These are phyloP conservation scores for Akebia trifoliata DNA, from an alignment of 164 flowering plant species.

Conservation along the genomic window DNA sequence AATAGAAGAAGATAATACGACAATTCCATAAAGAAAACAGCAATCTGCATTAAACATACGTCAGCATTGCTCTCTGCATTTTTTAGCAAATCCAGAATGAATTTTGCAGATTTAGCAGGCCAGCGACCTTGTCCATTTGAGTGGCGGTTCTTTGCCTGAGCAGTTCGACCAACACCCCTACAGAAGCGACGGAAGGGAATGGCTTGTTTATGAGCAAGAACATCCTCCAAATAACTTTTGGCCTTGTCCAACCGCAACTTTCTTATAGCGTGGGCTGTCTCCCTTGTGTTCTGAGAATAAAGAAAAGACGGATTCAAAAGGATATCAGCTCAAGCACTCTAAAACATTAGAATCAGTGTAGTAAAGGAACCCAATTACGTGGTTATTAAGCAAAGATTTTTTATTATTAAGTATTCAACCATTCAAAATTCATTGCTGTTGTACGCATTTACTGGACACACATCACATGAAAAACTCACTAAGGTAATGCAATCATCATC, in stretches of 20 bases:
- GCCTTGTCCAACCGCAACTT: conserved; percentile 77
- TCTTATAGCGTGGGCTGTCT: conserved; percentile 69
- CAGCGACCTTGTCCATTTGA: conserved; percentile 97
- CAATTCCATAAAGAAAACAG: too few species aligned
- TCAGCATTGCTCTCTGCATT: conserved; percentile 98
- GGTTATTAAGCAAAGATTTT: too few species aligned
- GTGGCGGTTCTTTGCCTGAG: conserved; percentile 88
- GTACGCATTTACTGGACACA: too few species aligned
- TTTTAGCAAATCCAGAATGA: conserved; percentile 80
- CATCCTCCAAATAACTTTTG: conserved; percentile 88
- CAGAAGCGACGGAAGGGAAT: conserved; percentile 91
- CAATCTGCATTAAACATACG: conserved; percentile 33
- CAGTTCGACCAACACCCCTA: conserved; percentile 95
- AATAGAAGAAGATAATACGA: too few species aligned
- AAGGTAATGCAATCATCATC: too few species aligned
- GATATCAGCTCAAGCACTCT: too few species aligned
- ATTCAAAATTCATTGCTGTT: too few species aligned
- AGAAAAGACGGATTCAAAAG: too few species aligned
- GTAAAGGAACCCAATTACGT: too few species aligned
- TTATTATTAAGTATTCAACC: too few species aligned
- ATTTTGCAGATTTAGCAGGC: conserved; percentile 89
- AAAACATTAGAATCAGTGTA: too few species aligned
- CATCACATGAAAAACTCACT: too few species aligned
- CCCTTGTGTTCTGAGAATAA: conserved; percentile 86
- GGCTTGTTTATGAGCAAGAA: conserved; percentile 84